phyloP scores from a whole-genome alignment of 495 filamentous ascomycete genomes.

The Talaromyces wortmannii region DNA sequence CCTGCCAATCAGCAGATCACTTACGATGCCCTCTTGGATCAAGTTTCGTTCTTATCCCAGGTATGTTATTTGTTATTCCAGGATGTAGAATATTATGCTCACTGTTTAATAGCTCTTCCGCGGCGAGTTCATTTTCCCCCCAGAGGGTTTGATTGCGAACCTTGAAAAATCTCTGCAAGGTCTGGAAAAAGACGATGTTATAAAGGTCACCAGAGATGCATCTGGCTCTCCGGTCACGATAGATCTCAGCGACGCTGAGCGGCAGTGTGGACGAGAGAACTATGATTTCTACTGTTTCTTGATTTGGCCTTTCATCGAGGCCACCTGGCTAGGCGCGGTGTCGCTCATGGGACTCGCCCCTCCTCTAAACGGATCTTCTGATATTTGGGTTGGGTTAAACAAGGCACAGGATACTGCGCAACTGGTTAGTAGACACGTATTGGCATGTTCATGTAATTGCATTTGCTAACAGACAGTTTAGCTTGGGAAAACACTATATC shows the following conservation, averaged over 20 bases:
- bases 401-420: slow-evolving; percentile 80
- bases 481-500: slow-evolving; percentile 95
- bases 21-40: slow-evolving; percentile 59
- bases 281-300: slow-evolving; percentile 98
- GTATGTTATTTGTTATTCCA: slow-evolving; percentile 15
- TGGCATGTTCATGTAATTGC: neutral
- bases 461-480: slow-evolving; percentile 25
- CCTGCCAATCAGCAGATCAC: slow-evolving; percentile 72
- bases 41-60: slow-evolving; percentile 83
- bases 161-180: slow-evolving; percentile 69
- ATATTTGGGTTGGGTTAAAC: slow-evolving; percentile 70
- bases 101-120: slow-evolving; percentile 62
- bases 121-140: slow-evolving; percentile 93
- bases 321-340: slow-evolving; percentile 82
- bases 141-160: slow-evolving; percentile 72
- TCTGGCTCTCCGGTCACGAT: slow-evolving; percentile 52
- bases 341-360: slow-evolving; percentile 81
- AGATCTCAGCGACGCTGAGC: slow-evolving; percentile 69
- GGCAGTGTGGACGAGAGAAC: slow-evolving; percentile 76
- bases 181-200: slow-evolving; percentile 75
- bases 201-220: slow-evolving; percentile 56
- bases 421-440: slow-evolving; percentile 43
- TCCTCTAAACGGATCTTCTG: slow-evolving; percentile 48
- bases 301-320: slow-evolving; percentile 96
- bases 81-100: slow-evolving; percentile 10